Base-by-base conservation (phyloP, 176 grass and related monocot species). In the Puya raimondii region DNA sequence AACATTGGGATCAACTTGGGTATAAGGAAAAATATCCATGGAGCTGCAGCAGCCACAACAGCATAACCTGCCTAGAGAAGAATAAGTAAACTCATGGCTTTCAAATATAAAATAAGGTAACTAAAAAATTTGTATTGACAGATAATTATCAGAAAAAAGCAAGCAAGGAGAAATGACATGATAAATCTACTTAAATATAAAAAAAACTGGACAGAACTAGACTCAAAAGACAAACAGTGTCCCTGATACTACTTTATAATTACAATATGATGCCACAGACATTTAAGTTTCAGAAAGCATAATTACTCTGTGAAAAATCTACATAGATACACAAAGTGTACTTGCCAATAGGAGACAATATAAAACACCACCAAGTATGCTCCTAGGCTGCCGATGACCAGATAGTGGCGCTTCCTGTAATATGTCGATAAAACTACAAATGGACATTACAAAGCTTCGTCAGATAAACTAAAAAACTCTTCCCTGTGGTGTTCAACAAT, bases 261-360 rank as follows among this genome's bases (percentile, higher is more conserved):
- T 42, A 42, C 5, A 42, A 42, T 42, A 42, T 42, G 33, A 42
- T 7, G 33, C 33, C 33, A 42, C 33, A 7, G 33, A 42, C 33
- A 42, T 42, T 7, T 42, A 42, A 42, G 33, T 42, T 42, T 42
- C 4, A 42, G 33, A 42, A 7, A 42, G 33, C 33, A 5, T 42
- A 42, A 42, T 42, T 42, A 42, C 33, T 42, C 5, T 42, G 33
- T 42, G 33, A 4, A 42, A 42, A 76, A 73, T 76, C 47, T 23
- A 11, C 29, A 70, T 3, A 47, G 59, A 73, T 71, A 82, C 42
- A 83, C 47, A 73, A 47, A 64, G 27, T 84, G 48, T 73, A 75
- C 92, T 91, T 87, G 90, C 92, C 92, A 96, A 83, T 75, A 97
- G 58, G 70, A 92, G 65, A 80, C 93, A 97, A 53, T 97, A 97